Percentiles rank a stretch among this genome's conserved stretches.
Evolutionary conservation across 768 basidiomycete species (phyloP).

Genomic region (Lyophyllum atratum): DNA sequence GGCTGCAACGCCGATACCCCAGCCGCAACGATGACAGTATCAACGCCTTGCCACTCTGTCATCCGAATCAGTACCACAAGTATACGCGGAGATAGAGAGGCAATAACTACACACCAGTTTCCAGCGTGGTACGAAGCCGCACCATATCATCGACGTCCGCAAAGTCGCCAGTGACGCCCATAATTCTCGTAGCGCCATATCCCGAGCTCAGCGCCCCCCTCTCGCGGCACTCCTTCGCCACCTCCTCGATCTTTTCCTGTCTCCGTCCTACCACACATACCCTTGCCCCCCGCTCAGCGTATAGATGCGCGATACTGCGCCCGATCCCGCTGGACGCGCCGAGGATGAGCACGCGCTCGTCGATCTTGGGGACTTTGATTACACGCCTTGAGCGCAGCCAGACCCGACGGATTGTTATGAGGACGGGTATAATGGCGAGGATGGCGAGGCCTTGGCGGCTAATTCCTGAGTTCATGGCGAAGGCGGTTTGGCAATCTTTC

Average conservation of each 20-base stretch:
- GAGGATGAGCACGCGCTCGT: conserved; percentile 78
- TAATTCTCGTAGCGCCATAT: conserved; percentile 29
- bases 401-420: conserved; percentile 22
- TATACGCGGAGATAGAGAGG: background rate
- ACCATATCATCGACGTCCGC: conserved; percentile 68
- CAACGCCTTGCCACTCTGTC: conserved; percentile 79
- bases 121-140: conserved; percentile 50
- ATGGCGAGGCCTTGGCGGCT: conserved; percentile 18
- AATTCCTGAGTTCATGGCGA: conserved; percentile 12
- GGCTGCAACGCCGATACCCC: conserved; percentile 85
- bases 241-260: conserved; percentile 52
- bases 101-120: conserved; percentile 45
- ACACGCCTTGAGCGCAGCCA: conserved; percentile 14
- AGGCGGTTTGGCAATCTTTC: background rate
- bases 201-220: conserved; percentile 13
- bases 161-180: conserved; percentile 66
- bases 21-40: conserved; percentile 80
- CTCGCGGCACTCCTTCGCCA: conserved; percentile 58
- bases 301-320: conserved; percentile 63
- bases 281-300: conserved; percentile 73
- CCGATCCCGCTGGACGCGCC: conserved; percentile 89
- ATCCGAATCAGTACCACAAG: background rate
- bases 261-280: conserved; percentile 78
- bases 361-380: conserved; percentile 10
- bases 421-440: conserved; percentile 27